Evolutionary conservation across 768 basidiomycete species (phyloP), one percentile per base, ranked within the genome.

Genomic region (Lanmaoa pseudosensibilis): DNA sequence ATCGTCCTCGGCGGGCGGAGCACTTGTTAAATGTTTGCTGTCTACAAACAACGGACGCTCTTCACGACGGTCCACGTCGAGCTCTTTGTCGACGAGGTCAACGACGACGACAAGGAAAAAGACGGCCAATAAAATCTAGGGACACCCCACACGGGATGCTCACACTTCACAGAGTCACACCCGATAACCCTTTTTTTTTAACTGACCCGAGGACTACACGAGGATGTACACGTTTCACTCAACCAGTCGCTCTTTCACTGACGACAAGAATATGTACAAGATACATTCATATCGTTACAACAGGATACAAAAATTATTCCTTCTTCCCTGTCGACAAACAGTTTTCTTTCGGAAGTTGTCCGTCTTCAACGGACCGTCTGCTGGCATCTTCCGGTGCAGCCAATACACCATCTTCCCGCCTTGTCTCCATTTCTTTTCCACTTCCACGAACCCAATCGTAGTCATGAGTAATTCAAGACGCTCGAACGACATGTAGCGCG

Each of bases 371-470:
- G 64, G 50, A 0, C 19, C 15, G 5, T 37, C 48, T 38, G 32
- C 4, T 19, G 25, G 37, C 1, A 21, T 47, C 69, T 84, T 90
- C n/a, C 72, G 79, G 67, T 83, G 94, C 10, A 97, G 75, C 85
- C 88, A 91, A 69, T 96, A 97, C 4, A 78, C 86, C 81, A 96
- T 94, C 72, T 92, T 96, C 5, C 92, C 88, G 15, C 83, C 83
- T 23, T 72, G 66, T 64, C 79, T 84, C 85, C 86, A 90, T 58
- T 80, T 78, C 44, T 77, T 78, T 53, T 80, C 78, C 21, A 88
- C 66, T 65, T 84, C 74, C 0, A 60, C 65, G 65, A 94, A 94
- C 0, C 91, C 91, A 7, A 92, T 67, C 7, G 73, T 64, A 0
- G 65, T 54, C 86, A 92, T 86, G 41, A 92, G 72, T 3, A 68